Conservation (phyloP, 129 eudicot species). For the Tanacetum coccineum region DNA sequence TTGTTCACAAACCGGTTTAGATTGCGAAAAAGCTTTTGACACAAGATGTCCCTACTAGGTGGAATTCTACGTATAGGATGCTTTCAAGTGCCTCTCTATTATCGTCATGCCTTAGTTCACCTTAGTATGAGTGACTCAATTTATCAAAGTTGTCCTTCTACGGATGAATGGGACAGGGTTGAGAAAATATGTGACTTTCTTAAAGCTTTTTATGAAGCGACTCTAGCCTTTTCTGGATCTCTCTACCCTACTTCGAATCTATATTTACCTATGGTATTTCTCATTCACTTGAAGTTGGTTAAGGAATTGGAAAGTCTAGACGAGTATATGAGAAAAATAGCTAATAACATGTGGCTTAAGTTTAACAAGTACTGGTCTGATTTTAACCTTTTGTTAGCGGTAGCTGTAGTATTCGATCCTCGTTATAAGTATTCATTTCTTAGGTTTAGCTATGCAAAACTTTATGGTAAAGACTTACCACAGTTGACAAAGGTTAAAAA, state of each 20-base stretch:
- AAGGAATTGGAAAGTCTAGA: too few species aligned
- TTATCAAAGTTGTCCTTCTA: background rate
- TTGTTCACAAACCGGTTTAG: background rate
- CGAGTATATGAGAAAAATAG: too few species aligned
- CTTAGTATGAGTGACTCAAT: background rate
- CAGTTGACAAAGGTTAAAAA: too few species aligned
- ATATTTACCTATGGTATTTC: background rate
- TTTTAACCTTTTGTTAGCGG: too few species aligned
- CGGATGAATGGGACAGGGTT: background rate
- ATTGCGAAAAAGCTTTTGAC: background rate
- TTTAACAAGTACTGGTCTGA: too few species aligned
- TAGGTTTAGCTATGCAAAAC: too few species aligned
- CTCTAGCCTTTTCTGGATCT: background rate
- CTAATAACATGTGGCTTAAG: too few species aligned
- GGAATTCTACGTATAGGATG: slow-evolving; percentile 5
- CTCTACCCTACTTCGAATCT: slow-evolving; percentile 9
- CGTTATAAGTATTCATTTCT: too few species aligned
- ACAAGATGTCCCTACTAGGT: slow-evolving; percentile 11
- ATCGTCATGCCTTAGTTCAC: background rate
- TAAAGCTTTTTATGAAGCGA: slow-evolving; percentile 2
- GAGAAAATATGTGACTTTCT: background rate
- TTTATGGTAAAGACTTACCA: too few species aligned
- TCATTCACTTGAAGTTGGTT: background rate
- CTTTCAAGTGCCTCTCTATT: slow-evolving; percentile 9
- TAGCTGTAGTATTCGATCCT: too few species aligned